Percentiles rank a stretch among this genome's conserved stretches.
Conservation (phyloP, 1,284 basidiomycete genomes). For the Ganoderma meredithae region DNA sequence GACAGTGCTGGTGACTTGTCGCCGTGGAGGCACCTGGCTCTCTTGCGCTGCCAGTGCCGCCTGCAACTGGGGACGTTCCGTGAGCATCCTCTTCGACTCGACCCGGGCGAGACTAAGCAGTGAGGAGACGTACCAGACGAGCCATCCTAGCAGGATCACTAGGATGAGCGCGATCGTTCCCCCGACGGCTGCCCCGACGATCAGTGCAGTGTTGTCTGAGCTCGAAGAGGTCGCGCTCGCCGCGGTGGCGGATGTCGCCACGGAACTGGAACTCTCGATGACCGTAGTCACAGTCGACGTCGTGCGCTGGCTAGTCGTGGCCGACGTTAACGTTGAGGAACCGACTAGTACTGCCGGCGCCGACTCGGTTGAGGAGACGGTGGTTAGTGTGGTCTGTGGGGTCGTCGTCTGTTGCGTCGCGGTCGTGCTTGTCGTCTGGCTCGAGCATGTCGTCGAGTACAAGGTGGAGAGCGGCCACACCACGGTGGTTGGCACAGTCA, state of each 20-base stretch:
- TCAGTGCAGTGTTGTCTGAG: not conserved
- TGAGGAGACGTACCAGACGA: not conserved
- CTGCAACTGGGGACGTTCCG: not conserved
- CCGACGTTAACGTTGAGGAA: not conserved
- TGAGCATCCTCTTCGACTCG: not conserved
- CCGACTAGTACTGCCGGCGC: not conserved
- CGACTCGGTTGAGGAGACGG: not conserved
- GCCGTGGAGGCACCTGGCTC: not conserved
- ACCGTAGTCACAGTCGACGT: not conserved
- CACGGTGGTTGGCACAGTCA: constrained; percentile 42
- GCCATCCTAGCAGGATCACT: not conserved
- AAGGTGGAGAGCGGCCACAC: constrained; percentile 48
- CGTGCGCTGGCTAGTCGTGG: not conserved
- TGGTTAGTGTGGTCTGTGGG: not conserved
- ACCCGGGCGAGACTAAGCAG: not conserved
- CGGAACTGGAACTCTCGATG: not conserved
- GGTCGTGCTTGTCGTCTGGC: constrained; percentile 11
- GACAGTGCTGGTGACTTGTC: not conserved
- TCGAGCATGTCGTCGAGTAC: constrained; percentile 43
- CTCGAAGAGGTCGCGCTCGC: not conserved
- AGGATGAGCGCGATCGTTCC: not conserved
- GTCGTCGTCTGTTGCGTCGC: too few species aligned
- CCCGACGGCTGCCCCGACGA: not conserved
- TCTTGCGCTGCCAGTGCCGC: not conserved
- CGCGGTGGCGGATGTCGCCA: not conserved